These are phyloP conservation scores for Microbotryomycetes sp. DNA, from an alignment of 1,284 basidiomycete genomes.

Conservation along the genomic window DNA sequence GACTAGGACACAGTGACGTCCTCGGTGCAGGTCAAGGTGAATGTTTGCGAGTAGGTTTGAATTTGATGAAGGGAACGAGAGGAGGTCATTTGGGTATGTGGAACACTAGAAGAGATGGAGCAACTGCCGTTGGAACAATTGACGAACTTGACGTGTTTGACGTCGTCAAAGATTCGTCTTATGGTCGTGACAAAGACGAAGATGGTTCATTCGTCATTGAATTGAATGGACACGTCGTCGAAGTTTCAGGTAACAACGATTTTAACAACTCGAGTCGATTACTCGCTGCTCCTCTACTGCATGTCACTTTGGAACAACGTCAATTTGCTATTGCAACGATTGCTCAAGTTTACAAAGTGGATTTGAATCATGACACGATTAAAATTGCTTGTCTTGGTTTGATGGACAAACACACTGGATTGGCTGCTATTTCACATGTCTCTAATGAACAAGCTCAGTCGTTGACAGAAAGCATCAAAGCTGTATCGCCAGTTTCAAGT, in stretches of 20 bases:
- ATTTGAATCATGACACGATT: neutral
- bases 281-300: neutral
- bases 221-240: neutral
- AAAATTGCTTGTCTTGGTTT: conserved; percentile 32
- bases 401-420: conserved; percentile 30
- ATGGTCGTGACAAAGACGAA: neutral
- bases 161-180: neutral
- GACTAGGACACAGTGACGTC: conserved; percentile 20
- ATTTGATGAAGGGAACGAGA: neutral
- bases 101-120: conserved; percentile 17
- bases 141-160: conserved; percentile 20
- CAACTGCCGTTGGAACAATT: neutral
- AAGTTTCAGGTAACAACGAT: neutral
- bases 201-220: neutral
- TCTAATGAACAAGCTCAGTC: neutral
- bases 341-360: neutral
- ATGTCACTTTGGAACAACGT: conserved; percentile 1
- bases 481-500: neutral
- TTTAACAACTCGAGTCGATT: neutral
- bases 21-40: conserved; percentile 11
- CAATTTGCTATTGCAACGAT: conserved; percentile 5
- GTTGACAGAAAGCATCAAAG: neutral
- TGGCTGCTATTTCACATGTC: conserved; percentile 16
- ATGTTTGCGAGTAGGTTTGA: conserved; percentile 22
- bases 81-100: conserved; percentile 29